Evolutionary conservation across 805 yeast species (phyloP).

Genomic region (Hanseniaspora lindneri): DNA sequence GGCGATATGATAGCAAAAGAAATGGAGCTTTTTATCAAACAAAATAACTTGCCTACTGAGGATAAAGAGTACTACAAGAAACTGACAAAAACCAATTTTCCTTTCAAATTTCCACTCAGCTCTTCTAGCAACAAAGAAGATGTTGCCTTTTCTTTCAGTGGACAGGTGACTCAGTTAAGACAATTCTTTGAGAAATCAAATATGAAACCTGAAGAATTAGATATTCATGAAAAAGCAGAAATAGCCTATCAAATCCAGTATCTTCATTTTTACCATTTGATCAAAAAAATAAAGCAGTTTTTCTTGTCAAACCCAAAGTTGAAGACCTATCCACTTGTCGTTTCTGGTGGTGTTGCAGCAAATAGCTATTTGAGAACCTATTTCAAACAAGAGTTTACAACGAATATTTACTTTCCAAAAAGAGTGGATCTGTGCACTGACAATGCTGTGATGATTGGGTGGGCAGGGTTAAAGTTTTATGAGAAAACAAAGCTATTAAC

Average conservation of each 20-base stretch:
- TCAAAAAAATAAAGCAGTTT: conserved; percentile 48
- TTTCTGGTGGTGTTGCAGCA: conserved; percentile 93
- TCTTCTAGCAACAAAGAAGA: conserved; percentile 28
- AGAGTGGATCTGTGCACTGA: conserved; percentile 65
- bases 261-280: conserved; percentile 58
- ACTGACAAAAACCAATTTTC: conserved; percentile 29
- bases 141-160: conserved; percentile 34
- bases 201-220: background rate
- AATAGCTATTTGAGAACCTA: conserved; percentile 45
- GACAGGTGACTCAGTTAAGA: conserved; percentile 6
- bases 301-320: conserved; percentile 28
- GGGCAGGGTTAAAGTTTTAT: conserved; percentile 85
- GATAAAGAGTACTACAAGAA: conserved; percentile 5
- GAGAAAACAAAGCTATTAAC: conserved; percentile 39
- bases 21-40: conserved; percentile 45
- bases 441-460: conserved; percentile 93
- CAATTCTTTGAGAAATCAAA: background rate
- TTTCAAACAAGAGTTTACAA: conserved; percentile 32
- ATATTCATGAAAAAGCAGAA: conserved; percentile 19
- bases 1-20: conserved; percentile 85
- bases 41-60: conserved; percentile 20
- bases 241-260: conserved; percentile 52
- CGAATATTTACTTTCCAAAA: conserved; percentile 10
- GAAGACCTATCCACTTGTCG: conserved; percentile 41
- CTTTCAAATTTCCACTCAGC: conserved; percentile 37